Evolutionary conservation across 1,284 basidiomycete species (phyloP).

Genomic region (Cryptococcus sp.): DNA sequence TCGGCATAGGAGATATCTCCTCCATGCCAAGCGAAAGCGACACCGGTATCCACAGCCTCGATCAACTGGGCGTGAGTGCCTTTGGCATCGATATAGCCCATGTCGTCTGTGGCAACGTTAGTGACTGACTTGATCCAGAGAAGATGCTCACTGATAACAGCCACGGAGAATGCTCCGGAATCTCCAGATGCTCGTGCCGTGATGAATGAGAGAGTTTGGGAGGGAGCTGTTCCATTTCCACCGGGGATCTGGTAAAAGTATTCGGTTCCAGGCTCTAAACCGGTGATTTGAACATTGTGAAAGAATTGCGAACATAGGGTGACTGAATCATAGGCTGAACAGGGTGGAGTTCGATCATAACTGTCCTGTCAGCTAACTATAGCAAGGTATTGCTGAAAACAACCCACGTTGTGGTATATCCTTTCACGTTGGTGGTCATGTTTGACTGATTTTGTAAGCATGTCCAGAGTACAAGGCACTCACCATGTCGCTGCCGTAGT

Average conservation of each 20-base stretch:
- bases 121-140: no score
- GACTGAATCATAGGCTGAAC: no score
- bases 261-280: conserved; percentile 14
- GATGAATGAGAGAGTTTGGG: conserved; percentile 19
- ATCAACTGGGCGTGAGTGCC: conserved; percentile 33
- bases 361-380: no score
- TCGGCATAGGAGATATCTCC: conserved; percentile 46
- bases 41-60: conserved; percentile 21
- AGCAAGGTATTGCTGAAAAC: no score
- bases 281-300: not conserved
- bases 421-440: conserved; percentile 12
- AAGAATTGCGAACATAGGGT: no score
- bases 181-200: conserved; percentile 19
- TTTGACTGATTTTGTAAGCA: not conserved
- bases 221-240: conserved; percentile 29
- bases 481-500: conserved; percentile 11
- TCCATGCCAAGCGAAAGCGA: conserved; percentile 30
- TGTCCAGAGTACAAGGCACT: no score
- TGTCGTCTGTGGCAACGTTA: not conserved
- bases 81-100: conserved; percentile 38
- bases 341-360: no score
- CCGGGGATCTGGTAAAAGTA: conserved; percentile 34
- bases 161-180: conserved; percentile 21
- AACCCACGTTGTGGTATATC: not conserved
- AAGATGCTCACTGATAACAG: conserved; percentile 29